Evolutionary conservation across 148 eudicot genomes (phyloP).

Genomic region (Linanthus parryae): DNA sequence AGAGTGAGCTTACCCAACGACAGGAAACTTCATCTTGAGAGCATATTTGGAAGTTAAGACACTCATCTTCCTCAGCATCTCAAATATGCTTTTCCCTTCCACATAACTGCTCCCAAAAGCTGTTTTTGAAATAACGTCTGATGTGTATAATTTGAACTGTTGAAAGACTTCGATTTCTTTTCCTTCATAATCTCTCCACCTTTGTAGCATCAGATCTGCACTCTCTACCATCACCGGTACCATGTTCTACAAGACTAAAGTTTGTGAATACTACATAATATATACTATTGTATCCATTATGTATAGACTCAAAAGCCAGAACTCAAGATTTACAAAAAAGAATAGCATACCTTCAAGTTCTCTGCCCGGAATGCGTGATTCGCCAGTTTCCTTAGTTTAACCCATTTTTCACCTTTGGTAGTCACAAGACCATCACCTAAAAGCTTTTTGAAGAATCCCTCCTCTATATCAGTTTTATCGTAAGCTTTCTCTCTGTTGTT

Average conservation of each 20-base stretch:
- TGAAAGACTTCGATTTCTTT: slow-evolving; percentile 14
- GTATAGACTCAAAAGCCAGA: background rate
- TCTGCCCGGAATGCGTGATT: slow-evolving; percentile 22
- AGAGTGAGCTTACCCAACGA: slow-evolving; percentile 4
- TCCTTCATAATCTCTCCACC: slow-evolving; percentile 11
- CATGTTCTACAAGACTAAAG: slow-evolving; percentile 9
- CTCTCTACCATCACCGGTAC: slow-evolving; percentile 10
- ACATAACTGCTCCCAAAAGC: slow-evolving; percentile 19
- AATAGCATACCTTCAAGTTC: slow-evolving; percentile 13
- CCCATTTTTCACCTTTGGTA: slow-evolving; percentile 24
- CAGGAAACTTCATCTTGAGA: slow-evolving; percentile 8
- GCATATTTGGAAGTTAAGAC: slow-evolving; percentile 8
- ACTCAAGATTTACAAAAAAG: background rate
- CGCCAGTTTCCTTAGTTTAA: slow-evolving; percentile 17
- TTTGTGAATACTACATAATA: background rate
- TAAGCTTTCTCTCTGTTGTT: slow-evolving; percentile 10
- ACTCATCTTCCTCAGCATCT: slow-evolving; percentile 14
- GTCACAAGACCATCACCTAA: slow-evolving; percentile 21
- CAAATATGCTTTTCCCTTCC: slow-evolving; percentile 12
- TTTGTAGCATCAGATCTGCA: slow-evolving; percentile 9
- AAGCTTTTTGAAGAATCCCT: slow-evolving; percentile 10
- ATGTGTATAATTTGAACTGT: slow-evolving; percentile 15
- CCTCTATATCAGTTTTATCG: slow-evolving; percentile 8
- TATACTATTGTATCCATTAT: background rate
- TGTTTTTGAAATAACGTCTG: slow-evolving; percentile 16